phyloP scores from a whole-genome alignment of 2,329 filamentous ascomycete genomes.

The Aphanoascus verrucosus region DNA sequence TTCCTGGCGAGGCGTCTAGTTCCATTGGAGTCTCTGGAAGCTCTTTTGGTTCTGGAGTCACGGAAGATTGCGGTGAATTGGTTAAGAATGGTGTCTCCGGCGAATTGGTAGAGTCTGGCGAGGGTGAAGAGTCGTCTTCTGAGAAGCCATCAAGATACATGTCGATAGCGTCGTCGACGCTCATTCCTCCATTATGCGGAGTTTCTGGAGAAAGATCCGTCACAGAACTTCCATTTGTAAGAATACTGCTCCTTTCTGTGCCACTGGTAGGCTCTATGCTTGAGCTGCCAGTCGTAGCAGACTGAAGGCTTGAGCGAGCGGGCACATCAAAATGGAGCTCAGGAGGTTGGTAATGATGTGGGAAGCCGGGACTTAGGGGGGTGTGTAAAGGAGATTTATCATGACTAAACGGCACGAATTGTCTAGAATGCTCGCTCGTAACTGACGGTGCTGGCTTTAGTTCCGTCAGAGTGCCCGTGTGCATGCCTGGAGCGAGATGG shows the following conservation, averaged over 20 bases:
- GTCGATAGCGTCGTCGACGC: constrained; percentile 50
- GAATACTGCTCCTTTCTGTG: constrained; percentile 74
- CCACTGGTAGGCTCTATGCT: constrained; percentile 47
- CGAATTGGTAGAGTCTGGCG: background rate
- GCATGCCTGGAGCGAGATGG: background rate
- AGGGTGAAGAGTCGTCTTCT: constrained; percentile 22
- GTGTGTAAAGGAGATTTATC: constrained; percentile 10
- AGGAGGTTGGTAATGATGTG: constrained; percentile 20
- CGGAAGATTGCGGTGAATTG: background rate
- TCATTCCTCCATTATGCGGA: constrained; percentile 51
- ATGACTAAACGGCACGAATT: constrained; percentile 13
- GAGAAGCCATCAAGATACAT: constrained; percentile 51
- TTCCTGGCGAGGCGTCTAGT: background rate
- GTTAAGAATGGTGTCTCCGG: background rate
- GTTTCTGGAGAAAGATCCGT: constrained; percentile 50
- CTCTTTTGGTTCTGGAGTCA: background rate
- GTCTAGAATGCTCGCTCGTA: constrained; percentile 24
- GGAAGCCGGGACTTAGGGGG: constrained; percentile 22
- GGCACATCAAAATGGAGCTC: constrained; percentile 25
- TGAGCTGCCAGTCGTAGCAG: constrained; percentile 47
- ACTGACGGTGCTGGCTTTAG: constrained; percentile 26
- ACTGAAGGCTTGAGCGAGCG: constrained; percentile 49
- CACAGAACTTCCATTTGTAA: constrained; percentile 67
- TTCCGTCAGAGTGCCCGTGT: background rate
- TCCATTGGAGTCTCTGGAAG: background rate